These are phyloP conservation scores for Chaetomium olivaceum DNA, from an alignment of 2,329 filamentous ascomycete species.

Conservation along the genomic window DNA sequence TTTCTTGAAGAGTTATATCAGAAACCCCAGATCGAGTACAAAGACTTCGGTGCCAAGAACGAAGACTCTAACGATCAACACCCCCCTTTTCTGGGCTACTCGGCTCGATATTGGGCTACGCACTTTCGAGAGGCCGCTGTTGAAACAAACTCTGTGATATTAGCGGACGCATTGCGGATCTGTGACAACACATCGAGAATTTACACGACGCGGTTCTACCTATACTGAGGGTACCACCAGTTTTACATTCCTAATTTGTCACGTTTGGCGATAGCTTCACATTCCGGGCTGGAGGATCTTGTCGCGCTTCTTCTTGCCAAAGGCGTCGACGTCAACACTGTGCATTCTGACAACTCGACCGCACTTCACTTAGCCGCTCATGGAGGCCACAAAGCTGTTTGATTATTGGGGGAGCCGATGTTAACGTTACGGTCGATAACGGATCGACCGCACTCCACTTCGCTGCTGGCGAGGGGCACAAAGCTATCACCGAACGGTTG, in stretches of 20 bases:
- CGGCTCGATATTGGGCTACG: not conserved
- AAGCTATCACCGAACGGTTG: no score
- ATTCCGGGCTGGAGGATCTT: not conserved
- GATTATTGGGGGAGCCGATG: not conserved
- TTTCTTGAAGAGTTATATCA: not conserved
- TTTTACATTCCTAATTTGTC: no score
- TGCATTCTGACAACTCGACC: not conserved
- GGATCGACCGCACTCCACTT: no score
- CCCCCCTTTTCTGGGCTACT: not conserved
- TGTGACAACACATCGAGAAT: not conserved
- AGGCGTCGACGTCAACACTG: not conserved
- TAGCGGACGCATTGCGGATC: not conserved
- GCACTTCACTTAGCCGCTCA: not conserved
- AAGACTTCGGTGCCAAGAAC: no score
- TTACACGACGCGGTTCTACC: no score
- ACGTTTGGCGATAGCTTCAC: not conserved
- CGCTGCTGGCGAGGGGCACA: no score
- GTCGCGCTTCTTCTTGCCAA: not conserved
- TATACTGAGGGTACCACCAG: no score
- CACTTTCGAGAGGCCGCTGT: not conserved
- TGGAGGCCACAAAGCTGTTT: not conserved
- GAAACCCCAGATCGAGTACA: not conserved
- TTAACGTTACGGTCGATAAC: no score
- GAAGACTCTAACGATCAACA: no score
- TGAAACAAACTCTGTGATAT: not conserved